Evolutionary conservation across 345 rosid species (phyloP).

Genomic region (Balakata baccata): DNA sequence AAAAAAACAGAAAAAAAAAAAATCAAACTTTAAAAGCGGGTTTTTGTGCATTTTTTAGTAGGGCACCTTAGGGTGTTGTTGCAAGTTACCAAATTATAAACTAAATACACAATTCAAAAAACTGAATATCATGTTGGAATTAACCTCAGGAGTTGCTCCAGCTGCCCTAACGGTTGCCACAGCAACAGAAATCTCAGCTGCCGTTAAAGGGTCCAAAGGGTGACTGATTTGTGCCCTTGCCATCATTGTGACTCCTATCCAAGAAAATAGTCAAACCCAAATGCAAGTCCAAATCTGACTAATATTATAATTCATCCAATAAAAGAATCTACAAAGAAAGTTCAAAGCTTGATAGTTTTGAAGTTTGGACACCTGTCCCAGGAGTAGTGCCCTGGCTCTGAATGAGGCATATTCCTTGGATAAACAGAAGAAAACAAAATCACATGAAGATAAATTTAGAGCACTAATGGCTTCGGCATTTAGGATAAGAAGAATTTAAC

Average conservation of each 20-base stretch:
- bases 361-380: neutral
- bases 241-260: conserved; percentile 55
- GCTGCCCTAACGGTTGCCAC: conserved; percentile 92
- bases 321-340: neutral
- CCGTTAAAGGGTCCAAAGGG: conserved; percentile 80
- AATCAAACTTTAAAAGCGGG: no score
- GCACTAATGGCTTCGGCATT: no score
- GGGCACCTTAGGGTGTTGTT: neutral
- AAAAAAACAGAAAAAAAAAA: no score
- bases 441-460: neutral
- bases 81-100: neutral
- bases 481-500: neutral
- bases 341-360: neutral
- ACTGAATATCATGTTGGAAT: neutral
- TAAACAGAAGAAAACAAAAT: neutral
- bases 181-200: conserved; percentile 85
- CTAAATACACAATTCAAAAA: neutral
- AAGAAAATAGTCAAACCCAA: neutral
- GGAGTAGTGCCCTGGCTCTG: no score
- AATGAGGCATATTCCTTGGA: neutral
- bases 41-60: no score
- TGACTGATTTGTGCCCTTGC: conserved; percentile 72
- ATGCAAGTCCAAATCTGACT: neutral
- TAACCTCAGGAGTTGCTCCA: conserved; percentile 90
- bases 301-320: neutral